Conservation (phyloP, 1,139 yeast genomes). For the Kluyveromyces sp. region DNA sequence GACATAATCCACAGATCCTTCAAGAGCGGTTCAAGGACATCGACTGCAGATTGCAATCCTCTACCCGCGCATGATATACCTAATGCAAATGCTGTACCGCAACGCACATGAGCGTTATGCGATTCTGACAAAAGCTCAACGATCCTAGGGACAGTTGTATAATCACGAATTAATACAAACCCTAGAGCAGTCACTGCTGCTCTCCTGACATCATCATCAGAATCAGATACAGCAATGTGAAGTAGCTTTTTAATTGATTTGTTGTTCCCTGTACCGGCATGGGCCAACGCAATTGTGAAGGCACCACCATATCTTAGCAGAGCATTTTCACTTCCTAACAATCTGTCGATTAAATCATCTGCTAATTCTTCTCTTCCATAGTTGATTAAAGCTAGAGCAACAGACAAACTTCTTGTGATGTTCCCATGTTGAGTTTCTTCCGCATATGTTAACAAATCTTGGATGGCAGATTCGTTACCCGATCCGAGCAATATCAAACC, state of each 20-base stretch:
- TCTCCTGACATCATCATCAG: conserved; percentile 93
- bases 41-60: conserved; percentile 80
- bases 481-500: conserved; percentile 95
- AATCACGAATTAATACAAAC: conserved; percentile 81
- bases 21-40: conserved; percentile 84
- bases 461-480: conserved; percentile 63
- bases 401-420: conserved; percentile 82
- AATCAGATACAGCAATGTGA: conserved; percentile 94
- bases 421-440: conserved; percentile 95
- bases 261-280: conserved; percentile 93
- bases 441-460: conserved; percentile 86
- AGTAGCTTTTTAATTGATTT: conserved; percentile 76
- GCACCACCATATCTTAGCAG: conserved; percentile 95
- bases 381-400: conserved; percentile 80
- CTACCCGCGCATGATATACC: conserved; percentile 98
- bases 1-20: conserved; percentile 94
- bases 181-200: conserved; percentile 95
- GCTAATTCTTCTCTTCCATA: conserved; percentile 85
- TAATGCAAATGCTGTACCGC: conserved; percentile 95
- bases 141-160: conserved; percentile 89
- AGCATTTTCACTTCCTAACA: conserved; percentile 70
- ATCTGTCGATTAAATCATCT: conserved; percentile 56
- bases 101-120: conserved; percentile 96
- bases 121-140: conserved; percentile 90
- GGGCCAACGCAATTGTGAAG: conserved; percentile 87